Evolutionary conservation across 2,329 filamentous ascomycete species (phyloP), one percentile per base, ranked within the genome.

Genomic region (Apiospora kogelbergensis): DNA sequence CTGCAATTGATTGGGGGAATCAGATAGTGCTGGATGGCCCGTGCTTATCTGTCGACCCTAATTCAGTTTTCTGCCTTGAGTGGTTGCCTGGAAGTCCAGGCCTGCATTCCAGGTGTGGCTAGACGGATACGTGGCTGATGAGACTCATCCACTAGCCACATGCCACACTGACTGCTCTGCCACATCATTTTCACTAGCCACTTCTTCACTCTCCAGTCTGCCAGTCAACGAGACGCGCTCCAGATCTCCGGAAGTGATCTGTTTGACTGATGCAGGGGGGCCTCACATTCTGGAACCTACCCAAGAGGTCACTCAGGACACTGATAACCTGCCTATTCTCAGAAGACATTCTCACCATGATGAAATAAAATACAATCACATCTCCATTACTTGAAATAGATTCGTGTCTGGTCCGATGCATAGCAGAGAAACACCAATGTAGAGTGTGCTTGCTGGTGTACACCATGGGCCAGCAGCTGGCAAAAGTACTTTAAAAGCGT

Each of bases 41-140:
- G 53, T 60, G 53, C 53, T 37, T 37, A 60, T 22, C 53, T 60
- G 53, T 60, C 53, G 53, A 60, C 53, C 53, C 53, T 60, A 60
- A 60, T 60, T 60, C 53, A 60, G 53, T 60, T 60, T 60, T 60
- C 53, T 37, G 53, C 53, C 53, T n/a, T 11, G 11, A 3, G 2
- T 30, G 37, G 17, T 20, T 60, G 53, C 53, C 53, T 37, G 4
- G 53, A 37, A 60, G 6, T 60, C 37, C 53, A 60, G 53, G 53
- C 33, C 33, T 33, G 46, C 26, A 17, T 37, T 13, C n/a, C 5
- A 7, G 9, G 17, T 37, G 53, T 60, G 53, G 53, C 53, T 60
- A 20, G n/a, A n/a, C 13, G 30, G 7, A 22, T 15, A 15, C 4
- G 11, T 42, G 13, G 11, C 11, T 15, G 13, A 15, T 13, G 9